phyloP scores from a whole-genome alignment of 805 yeast genomes.

The Starmera quercuum region DNA sequence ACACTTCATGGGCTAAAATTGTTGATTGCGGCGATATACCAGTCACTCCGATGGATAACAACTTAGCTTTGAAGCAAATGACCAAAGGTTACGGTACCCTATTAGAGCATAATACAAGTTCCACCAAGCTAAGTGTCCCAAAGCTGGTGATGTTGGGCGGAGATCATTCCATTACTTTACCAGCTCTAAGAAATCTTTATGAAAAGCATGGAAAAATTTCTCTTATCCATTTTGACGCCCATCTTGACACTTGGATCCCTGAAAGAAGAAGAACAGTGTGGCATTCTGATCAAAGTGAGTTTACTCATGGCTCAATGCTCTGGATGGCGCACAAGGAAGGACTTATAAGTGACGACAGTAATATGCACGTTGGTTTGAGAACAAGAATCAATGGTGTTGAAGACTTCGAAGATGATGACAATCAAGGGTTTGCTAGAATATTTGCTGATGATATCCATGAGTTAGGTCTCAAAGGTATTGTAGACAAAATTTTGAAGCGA shows the following conservation, averaged over 20 bases:
- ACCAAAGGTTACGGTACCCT: conserved; percentile 51
- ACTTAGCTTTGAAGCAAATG: conserved; percentile 56
- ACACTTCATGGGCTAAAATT: conserved; percentile 41
- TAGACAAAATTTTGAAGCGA: conserved; percentile 40
- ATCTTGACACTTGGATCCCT: conserved; percentile 78
- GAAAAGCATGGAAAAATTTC: conserved; percentile 59
- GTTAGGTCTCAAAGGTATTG: conserved; percentile 54
- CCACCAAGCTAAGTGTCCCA: conserved; percentile 37
- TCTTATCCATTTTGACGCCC: conserved; percentile 80
- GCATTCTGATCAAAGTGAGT: conserved; percentile 49
- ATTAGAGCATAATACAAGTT: conserved; percentile 21
- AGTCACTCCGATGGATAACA: conserved; percentile 60
- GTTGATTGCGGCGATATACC: conserved; percentile 68
- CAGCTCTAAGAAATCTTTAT: conserved; percentile 60
- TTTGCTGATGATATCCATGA: conserved; percentile 66
- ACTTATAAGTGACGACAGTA: conserved; percentile 41
- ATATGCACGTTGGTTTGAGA: conserved; percentile 72
- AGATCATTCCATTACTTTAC: conserved; percentile 71
- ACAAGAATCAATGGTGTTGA: conserved; percentile 60
- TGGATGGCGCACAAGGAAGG: conserved; percentile 68
- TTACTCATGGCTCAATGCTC: conserved; percentile 82
- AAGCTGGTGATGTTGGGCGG: conserved; percentile 72
- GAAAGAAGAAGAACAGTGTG: conserved; percentile 58
- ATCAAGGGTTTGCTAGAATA: conserved; percentile 55
- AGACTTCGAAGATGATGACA: conserved; percentile 60